phyloP scores from a whole-genome alignment of 2,329 filamentous ascomycete species.

The Fusarium oxysporum region DNA sequence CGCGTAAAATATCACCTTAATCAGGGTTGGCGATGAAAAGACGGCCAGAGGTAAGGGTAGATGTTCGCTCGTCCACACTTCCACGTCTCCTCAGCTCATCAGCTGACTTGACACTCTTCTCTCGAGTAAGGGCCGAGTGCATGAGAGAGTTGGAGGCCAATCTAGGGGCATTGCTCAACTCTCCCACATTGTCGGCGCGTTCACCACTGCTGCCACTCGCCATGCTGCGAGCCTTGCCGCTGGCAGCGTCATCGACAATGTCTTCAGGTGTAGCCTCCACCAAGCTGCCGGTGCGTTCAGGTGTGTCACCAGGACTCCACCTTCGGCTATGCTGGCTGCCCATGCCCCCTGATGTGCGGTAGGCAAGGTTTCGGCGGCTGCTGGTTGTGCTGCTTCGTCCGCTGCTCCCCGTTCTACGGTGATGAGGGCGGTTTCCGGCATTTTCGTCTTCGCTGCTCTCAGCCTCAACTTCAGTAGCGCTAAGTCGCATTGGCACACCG shows the following conservation, averaged over 20 bases:
- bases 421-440: constrained; percentile 63
- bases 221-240: constrained; percentile 62
- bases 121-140: constrained; percentile 68
- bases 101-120: constrained; percentile 74
- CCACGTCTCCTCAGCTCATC: constrained; percentile 81
- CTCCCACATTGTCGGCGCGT: constrained; percentile 69
- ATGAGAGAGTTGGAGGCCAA: constrained; percentile 69
- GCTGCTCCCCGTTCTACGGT: constrained; percentile 80
- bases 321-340: constrained; percentile 55
- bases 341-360: constrained; percentile 63
- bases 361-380: constrained; percentile 60
- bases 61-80: constrained; percentile 85
- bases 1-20: constrained; percentile 46
- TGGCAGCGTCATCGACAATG: constrained; percentile 56
- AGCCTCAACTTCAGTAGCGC: constrained; percentile 94
- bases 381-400: constrained; percentile 76
- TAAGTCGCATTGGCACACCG: constrained; percentile 90
- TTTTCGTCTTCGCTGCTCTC: constrained; percentile 85
- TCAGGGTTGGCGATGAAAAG: constrained; percentile 91
- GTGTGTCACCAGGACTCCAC: constrained; percentile 67
- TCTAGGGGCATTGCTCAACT: constrained; percentile 62
- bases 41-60: constrained; percentile 77
- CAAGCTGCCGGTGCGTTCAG: constrained; percentile 65
- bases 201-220: constrained; percentile 69
- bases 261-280: constrained; percentile 56